Evolutionary conservation across 192 early-diverging fungal genomes (phyloP).

Genomic region (Dissophora globulifera): DNA sequence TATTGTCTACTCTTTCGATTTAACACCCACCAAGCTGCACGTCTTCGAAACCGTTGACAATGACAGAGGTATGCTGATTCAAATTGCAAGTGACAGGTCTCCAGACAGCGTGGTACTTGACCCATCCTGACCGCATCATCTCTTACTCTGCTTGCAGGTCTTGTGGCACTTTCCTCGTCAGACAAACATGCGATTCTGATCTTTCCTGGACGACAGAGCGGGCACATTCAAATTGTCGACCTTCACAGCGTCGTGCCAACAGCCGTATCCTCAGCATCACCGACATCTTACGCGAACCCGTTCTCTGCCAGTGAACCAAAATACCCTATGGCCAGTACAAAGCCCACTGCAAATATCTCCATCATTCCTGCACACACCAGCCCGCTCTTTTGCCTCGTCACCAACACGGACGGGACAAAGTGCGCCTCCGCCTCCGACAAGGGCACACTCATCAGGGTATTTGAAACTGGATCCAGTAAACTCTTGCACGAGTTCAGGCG

Average conservation of each 20-base stretch:
- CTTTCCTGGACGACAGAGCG: conserved; percentile 84
- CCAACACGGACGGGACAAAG: conserved; percentile 81
- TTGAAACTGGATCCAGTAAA: conserved; percentile 75
- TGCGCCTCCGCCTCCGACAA: conserved; percentile 89
- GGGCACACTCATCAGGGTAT: conserved; percentile 93
- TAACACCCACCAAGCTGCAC: conserved; percentile 77
- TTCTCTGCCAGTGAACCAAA: conserved; percentile 36
- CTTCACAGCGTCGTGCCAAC: conserved; percentile 66
- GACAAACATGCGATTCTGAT: conserved; percentile 77
- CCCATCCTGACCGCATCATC: no score
- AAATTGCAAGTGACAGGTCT: no score
- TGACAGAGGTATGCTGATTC: conserved; percentile 77
- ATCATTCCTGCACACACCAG: conserved; percentile 89
- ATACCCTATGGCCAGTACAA: conserved; percentile 53
- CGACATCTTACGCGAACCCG: conserved; percentile 51
- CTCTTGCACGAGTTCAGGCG: conserved; percentile 88
- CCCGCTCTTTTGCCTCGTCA: conserved; percentile 78
- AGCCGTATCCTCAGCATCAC: conserved; percentile 32
- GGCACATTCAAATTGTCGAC: conserved; percentile 88
- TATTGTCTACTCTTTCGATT: conserved; percentile 80
- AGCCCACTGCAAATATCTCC: conserved; percentile 67
- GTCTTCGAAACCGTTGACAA: conserved; percentile 86
- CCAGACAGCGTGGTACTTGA: no score
- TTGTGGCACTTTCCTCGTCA: conserved; percentile 75
- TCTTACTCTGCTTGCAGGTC: conserved; percentile 62